A percentile compares a stretch with the other conserved stretches of the same genome.
Evolutionary conservation across 208 protist species (phyloP).

Genomic region (Wallacemonas sp.): DNA sequence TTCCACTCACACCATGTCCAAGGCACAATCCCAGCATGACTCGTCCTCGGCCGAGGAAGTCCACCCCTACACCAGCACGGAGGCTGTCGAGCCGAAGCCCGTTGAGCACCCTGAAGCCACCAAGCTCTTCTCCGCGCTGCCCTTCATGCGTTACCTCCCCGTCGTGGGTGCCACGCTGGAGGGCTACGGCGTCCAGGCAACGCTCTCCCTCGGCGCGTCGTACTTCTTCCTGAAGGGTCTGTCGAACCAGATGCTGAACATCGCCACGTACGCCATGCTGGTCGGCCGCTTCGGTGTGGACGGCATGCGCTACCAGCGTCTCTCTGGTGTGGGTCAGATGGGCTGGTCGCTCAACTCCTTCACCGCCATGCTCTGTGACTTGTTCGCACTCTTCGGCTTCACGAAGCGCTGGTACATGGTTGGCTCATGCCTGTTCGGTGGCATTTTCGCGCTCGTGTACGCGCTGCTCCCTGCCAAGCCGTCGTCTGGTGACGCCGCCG

Average conservation of each 20-base stretch:
- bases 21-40: too few relatives aligned
- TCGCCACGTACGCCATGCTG: constrained; percentile 35
- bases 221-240: constrained; percentile 46
- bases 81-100: neutral
- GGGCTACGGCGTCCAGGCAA: constrained; percentile 34
- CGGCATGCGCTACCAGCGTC: constrained; percentile 29
- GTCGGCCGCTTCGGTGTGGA: constrained; percentile 27
- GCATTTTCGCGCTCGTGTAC: constrained; percentile 30
- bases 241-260: constrained; percentile 29
- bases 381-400: constrained; percentile 39
- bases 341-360: constrained; percentile 53
- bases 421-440: constrained; percentile 26
- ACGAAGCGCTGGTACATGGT: constrained; percentile 53
- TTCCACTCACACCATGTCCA: too few relatives aligned
- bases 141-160: constrained; percentile 26
- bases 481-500: constrained; percentile 23
- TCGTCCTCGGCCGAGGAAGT: too few relatives aligned
- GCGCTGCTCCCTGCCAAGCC: constrained; percentile 26
- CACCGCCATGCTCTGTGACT: constrained; percentile 38
- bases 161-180: constrained; percentile 29
- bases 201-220: constrained; percentile 21
- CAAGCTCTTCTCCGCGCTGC: constrained; percentile 22
- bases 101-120: constrained; percentile 24
- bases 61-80: too few relatives aligned
- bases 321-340: constrained; percentile 30